A percentile compares a stretch with the other conserved stretches of the same genome.
Conservation (phyloP, 495 filamentous ascomycete genomes). For the Trichodelitschia bisporula region DNA sequence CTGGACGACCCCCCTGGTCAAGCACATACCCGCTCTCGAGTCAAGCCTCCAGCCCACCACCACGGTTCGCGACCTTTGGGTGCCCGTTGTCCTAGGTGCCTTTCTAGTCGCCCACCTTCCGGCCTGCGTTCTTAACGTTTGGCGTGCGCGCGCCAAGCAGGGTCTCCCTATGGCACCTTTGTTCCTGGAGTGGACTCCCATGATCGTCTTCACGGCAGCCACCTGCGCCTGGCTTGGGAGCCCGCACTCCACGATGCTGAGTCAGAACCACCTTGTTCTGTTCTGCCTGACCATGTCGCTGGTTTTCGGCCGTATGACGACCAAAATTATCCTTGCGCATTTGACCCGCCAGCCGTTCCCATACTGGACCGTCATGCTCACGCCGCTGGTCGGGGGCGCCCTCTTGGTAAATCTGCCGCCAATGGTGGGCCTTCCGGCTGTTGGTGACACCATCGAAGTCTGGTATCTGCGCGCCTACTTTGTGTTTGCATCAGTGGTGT, state of each 20-base stretch:
- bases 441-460: constrained; percentile 36
- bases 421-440: constrained; percentile 36
- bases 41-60: constrained; percentile 3
- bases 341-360: constrained; percentile 84
- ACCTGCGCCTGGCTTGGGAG: constrained; percentile 69
- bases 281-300: constrained; percentile 88
- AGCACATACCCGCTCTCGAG: constrained; percentile 4
- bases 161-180: constrained; percentile 58
- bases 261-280: constrained; percentile 64
- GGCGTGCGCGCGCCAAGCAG: constrained; percentile 42
- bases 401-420: constrained; percentile 62
- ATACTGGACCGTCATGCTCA: constrained; percentile 80
- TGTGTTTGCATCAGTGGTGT: constrained; percentile 52
- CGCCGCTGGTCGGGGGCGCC: constrained; percentile 64
- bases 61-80: constrained; percentile 69
- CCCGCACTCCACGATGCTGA: constrained; percentile 54
- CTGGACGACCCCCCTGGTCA: constrained; percentile 50
- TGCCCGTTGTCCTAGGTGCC: constrained; percentile 41
- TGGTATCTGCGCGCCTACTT: constrained; percentile 68
- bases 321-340: constrained; percentile 95
- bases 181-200: constrained; percentile 87
- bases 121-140: constrained; percentile 53
- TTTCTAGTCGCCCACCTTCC: constrained; percentile 70
- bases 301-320: constrained; percentile 98
- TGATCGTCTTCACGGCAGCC: constrained; percentile 49